These are phyloP conservation scores for Sungouiella thailandica DNA, from an alignment of 805 yeast genomes.

Conservation along the genomic window DNA sequence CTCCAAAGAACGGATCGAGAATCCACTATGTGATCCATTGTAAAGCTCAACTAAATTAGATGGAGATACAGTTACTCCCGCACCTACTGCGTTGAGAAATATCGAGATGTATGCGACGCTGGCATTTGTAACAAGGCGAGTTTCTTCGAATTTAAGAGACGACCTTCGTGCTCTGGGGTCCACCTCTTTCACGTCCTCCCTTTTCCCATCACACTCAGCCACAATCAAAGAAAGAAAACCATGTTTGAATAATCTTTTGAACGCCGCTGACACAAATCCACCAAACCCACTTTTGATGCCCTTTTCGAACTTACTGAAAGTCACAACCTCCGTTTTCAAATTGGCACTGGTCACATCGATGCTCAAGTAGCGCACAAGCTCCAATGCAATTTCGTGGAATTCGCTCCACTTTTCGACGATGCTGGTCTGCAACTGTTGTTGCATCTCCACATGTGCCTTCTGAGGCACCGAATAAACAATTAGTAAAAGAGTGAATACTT, in stretches of 20 bases:
- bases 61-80: conserved; percentile 35
- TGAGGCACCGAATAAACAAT: conserved; percentile 33
- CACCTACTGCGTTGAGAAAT: conserved; percentile 17
- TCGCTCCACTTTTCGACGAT: conserved; percentile 32
- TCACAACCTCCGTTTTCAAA: conserved; percentile 10
- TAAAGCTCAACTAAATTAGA: conserved; percentile 57
- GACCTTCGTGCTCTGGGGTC: conserved; percentile 3
- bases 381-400: conserved; percentile 41
- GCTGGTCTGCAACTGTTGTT: conserved; percentile 14
- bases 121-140: conserved; percentile 39
- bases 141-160: conserved; percentile 13
- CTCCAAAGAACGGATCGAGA: conserved; percentile 83
- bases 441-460: conserved; percentile 29
- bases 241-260: conserved; percentile 18
- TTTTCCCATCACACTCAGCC: neutral
- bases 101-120: conserved; percentile 36
- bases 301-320: conserved; percentile 14
- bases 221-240: conserved; percentile 24
- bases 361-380: conserved; percentile 48
- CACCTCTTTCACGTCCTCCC: neutral
- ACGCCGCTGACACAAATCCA: conserved; percentile 14
- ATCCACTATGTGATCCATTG: conserved; percentile 73
- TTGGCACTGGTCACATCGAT: conserved; percentile 23
- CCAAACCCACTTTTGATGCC: conserved; percentile 14
- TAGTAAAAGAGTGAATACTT: conserved; percentile 46